phyloP scores from a whole-genome alignment of 139 green algal species.

The Coelastrella sp. region DNA sequence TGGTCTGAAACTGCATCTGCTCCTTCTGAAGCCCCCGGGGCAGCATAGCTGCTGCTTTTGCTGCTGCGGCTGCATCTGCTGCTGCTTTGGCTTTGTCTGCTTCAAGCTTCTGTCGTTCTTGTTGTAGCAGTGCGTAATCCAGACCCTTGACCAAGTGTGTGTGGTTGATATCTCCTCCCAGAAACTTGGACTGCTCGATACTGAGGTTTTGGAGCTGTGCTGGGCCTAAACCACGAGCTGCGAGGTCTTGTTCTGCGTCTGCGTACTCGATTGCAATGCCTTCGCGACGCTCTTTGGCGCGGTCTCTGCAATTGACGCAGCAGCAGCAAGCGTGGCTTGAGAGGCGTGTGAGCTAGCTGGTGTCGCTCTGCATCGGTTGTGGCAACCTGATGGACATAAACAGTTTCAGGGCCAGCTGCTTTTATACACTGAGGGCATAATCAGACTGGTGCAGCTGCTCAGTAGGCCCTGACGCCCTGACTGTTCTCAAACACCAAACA shows the following conservation, averaged over 20 bases:
- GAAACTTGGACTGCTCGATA: constrained; percentile 87
- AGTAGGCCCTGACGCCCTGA: too few relatives aligned
- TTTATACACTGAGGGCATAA: too few relatives aligned
- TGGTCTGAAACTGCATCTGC: constrained; percentile 63
- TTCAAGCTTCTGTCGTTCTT: constrained; percentile 42
- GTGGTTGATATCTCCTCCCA: constrained; percentile 94
- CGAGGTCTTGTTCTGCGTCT: constrained; percentile 56
- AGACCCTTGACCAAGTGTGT: constrained; percentile 96
- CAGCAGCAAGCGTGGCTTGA: not conserved
- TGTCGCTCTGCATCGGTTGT: too few relatives aligned
- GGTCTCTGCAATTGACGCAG: constrained; percentile 67
- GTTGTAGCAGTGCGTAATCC: constrained; percentile 93
- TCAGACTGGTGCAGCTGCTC: too few relatives aligned
- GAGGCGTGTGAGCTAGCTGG: too few relatives aligned
- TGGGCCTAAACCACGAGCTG: not conserved
- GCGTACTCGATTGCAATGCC: constrained; percentile 74
- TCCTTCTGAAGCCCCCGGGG: constrained; percentile 36
- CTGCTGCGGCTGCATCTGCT: constrained; percentile 27
- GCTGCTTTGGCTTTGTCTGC: constrained; percentile 45
- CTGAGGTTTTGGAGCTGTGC: constrained; percentile 1
- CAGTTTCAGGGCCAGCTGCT: too few relatives aligned
- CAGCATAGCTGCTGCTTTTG: constrained; percentile 1
- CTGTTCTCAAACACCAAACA: too few relatives aligned
- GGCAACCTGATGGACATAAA: too few relatives aligned
- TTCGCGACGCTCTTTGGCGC: constrained; percentile 81